Conservation (phyloP, 768 basidiomycete genomes). For the Rubroboletus pulcherrimus region DNA sequence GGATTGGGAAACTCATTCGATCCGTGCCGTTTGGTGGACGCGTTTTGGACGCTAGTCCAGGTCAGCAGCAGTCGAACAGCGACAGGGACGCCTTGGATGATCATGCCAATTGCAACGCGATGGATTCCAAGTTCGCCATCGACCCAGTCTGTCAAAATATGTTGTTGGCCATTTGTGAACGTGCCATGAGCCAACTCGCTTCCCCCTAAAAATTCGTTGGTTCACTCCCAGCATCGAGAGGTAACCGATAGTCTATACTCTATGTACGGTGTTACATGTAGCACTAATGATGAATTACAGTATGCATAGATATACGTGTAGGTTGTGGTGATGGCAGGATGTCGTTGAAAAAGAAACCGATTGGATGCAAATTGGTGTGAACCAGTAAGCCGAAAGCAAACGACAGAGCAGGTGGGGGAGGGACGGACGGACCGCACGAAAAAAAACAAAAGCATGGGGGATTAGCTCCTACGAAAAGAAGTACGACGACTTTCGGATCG, state of each 20-base stretch:
- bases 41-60: background rate
- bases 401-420: background rate
- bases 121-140: background rate
- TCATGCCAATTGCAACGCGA: background rate
- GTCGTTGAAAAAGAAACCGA: background rate
- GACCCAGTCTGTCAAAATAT: slow-evolving; percentile 26
- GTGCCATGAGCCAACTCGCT: slow-evolving; percentile 14
- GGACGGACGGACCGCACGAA: background rate
- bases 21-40: background rate
- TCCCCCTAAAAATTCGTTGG: background rate
- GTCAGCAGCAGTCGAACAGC: background rate
- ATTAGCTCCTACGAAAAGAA: slow-evolving; percentile 76
- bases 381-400: background rate
- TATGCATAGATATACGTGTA: slow-evolving; percentile 16
- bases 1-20: slow-evolving; percentile 23
- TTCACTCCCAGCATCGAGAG: background rate
- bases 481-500: slow-evolving; percentile 78
- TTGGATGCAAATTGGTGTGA: background rate
- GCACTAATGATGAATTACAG: slow-evolving; percentile 15
- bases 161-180: slow-evolving; percentile 29
- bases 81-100: background rate
- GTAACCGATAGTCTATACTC: slow-evolving; percentile 1
- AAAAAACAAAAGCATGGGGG: background rate
- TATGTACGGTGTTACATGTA: slow-evolving; percentile 13
- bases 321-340: background rate